Evolutionary conservation across 768 basidiomycete species (phyloP).

Genomic region (Rhodosporidiobolus sp.): DNA sequence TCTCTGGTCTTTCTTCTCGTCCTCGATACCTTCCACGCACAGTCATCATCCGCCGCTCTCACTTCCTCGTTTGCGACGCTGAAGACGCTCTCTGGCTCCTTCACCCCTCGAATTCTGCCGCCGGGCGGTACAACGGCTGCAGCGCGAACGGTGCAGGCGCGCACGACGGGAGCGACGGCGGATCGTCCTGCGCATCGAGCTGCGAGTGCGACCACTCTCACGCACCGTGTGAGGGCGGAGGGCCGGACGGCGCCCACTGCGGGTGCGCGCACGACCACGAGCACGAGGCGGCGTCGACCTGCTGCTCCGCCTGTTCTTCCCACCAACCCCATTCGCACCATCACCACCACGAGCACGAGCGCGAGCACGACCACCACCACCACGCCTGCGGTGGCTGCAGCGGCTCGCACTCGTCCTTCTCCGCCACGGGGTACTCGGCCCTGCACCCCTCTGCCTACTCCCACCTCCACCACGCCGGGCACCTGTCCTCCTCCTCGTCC

Average conservation of each 20-base stretch:
- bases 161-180: no score
- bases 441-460: background rate
- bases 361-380: background rate
- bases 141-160: background rate
- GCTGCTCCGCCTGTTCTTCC: background rate
- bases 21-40: background rate
- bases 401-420: background rate
- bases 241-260: background rate
- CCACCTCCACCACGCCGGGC: constrained; percentile 2
- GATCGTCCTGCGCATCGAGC: constrained; percentile 10
- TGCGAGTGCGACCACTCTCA: constrained; percentile 12
- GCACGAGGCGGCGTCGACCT: background rate
- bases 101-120: constrained; percentile 11
- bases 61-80: constrained; percentile 34
- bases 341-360: background rate
- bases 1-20: background rate
- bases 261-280: background rate
- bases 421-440: background rate
- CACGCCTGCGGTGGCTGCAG: no score
- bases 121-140: background rate
- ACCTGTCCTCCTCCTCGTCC: background rate
- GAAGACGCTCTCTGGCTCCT: constrained; percentile 39
- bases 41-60: constrained; percentile 34
- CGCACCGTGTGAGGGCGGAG: background rate
- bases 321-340: background rate